phyloP scores from a whole-genome alignment of 106 monocot genomes.

The Chionographis japonica region DNA sequence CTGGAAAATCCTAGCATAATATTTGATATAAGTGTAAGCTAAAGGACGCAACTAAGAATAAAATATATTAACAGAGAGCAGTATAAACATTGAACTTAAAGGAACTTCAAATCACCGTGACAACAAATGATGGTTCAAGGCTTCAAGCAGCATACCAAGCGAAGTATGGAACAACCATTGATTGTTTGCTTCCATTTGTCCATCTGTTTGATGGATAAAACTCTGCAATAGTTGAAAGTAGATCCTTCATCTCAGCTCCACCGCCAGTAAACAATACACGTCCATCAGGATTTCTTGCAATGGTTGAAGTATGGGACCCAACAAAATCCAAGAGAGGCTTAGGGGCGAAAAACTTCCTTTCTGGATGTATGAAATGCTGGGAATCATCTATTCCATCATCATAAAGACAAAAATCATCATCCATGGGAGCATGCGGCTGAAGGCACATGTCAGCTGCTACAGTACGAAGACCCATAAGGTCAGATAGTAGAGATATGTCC shows the following conservation, averaged over 20 bases:
- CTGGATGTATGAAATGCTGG: conserved; percentile 24
- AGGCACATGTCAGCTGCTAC: conserved; percentile 14
- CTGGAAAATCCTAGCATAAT: no score
- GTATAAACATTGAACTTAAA: no score
- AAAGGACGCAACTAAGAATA: neutral
- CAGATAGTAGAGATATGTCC: conserved; percentile 29
- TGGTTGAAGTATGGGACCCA: conserved; percentile 12
- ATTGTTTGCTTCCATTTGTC: conserved; percentile 22
- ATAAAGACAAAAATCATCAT: conserved; percentile 26
- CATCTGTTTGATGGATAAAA: conserved; percentile 31
- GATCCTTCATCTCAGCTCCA: conserved; percentile 42
- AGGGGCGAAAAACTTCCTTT: conserved; percentile 22
- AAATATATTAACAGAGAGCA: neutral
- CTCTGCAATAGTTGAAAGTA: conserved; percentile 46
- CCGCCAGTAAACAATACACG: conserved; percentile 41
- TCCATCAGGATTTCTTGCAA: conserved; percentile 31
- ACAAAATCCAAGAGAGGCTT: conserved; percentile 16
- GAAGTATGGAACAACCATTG: conserved; percentile 86
- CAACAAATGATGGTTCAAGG: neutral
- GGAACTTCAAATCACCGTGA: neutral
- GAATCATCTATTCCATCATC: conserved; percentile 19
- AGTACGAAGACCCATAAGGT: conserved; percentile 37
- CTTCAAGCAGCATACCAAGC: conserved; percentile 29
- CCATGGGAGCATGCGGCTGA: neutral
- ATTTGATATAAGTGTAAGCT: no score